Conservation (phyloP, 2,329 filamentous ascomycete species). For the Alternaria sp. region DNA sequence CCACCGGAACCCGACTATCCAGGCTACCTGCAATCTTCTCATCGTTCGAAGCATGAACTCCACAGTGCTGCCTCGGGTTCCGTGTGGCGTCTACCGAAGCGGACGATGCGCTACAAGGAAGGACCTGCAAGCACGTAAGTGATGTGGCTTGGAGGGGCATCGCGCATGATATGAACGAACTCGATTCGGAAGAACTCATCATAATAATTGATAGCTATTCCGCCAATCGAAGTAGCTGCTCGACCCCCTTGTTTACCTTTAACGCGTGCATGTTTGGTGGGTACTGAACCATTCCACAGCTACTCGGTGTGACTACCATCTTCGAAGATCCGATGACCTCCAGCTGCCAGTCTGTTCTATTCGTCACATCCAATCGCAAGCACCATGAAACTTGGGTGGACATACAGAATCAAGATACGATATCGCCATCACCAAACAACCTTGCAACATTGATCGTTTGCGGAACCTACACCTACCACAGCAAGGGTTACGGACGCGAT, state of each 20-base stretch:
- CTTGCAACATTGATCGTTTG: neutral
- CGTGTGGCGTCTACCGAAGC: neutral
- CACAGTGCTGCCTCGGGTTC: slow-evolving; percentile 5
- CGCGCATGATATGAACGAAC: neutral
- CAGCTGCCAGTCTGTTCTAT: too few relatives aligned
- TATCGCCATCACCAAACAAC: neutral
- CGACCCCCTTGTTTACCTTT: neutral
- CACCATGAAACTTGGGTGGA: neutral
- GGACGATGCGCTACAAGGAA: slow-evolving; percentile 16
- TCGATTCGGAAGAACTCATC: neutral
- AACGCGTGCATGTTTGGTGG: neutral
- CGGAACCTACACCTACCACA: neutral
- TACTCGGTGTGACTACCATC: too few relatives aligned
- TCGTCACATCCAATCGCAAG: too few relatives aligned
- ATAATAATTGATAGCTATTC: neutral
- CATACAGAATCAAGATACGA: neutral
- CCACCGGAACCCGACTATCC: slow-evolving; percentile 8
- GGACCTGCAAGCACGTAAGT: slow-evolving; percentile 1
- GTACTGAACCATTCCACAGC: neutral
- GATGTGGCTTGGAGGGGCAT: neutral
- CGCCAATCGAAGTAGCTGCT: neutral
- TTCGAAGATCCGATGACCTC: too few relatives aligned
- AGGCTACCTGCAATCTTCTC: slow-evolving; percentile 17
- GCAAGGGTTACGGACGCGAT: neutral
- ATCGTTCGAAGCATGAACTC: slow-evolving; percentile 1